Conservation (phyloP, 1,284 basidiomycete species). For the Fomitiporia mediterranea region DNA sequence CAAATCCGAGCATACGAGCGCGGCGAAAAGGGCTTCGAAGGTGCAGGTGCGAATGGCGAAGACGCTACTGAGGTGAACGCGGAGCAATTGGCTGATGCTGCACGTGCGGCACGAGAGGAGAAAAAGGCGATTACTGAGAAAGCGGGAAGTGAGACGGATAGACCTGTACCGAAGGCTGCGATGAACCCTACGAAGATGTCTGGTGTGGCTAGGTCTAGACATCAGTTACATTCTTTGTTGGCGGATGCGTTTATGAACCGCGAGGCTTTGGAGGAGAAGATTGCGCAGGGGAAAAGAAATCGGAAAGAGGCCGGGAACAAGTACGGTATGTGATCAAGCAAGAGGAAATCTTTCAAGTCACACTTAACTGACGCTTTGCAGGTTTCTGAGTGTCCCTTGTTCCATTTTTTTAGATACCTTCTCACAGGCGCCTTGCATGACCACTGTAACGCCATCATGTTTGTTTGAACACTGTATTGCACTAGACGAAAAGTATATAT, state of each 20-base stretch:
- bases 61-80: slow-evolving; percentile 62
- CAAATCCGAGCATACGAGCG: slow-evolving; percentile 70
- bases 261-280: slow-evolving; percentile 71
- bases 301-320: slow-evolving; percentile 84
- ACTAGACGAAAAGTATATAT: too few relatives aligned
- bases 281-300: slow-evolving; percentile 73
- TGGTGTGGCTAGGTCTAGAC: slow-evolving; percentile 61
- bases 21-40: slow-evolving; percentile 64
- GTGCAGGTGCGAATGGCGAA: slow-evolving; percentile 45
- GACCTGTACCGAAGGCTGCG: slow-evolving; percentile 67
- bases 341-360: too few relatives aligned
- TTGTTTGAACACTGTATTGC: too few relatives aligned
- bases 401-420: not conserved
- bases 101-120: slow-evolving; percentile 67
- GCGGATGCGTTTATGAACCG: slow-evolving; percentile 76
- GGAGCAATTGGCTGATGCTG: slow-evolving; percentile 65
- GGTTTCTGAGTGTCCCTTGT: not conserved
- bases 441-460: too few relatives aligned
- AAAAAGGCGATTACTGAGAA: slow-evolving; percentile 65
- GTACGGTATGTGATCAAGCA: slow-evolving; percentile 49
- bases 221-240: slow-evolving; percentile 71
- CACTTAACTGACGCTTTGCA: not conserved
- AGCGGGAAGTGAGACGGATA: slow-evolving; percentile 39
- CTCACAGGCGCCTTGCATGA: too few relatives aligned
- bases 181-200: slow-evolving; percentile 68